Base-by-base conservation (phyloP, 176 grass and related monocot genomes). In the Musa troglodytarum region DNA sequence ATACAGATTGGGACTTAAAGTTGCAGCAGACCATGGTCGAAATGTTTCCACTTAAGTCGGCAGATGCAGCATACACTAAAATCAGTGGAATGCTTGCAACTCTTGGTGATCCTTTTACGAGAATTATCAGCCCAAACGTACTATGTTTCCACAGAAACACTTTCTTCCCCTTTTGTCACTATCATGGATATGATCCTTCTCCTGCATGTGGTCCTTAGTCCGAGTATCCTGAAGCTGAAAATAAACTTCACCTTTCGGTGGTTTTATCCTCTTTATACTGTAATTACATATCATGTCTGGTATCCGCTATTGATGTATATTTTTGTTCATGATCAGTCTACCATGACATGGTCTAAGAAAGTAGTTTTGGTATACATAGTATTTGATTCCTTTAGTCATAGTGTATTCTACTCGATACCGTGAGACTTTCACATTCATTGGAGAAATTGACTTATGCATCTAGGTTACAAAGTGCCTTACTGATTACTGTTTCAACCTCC, bases 41-140 rank as follows among this genome's bases (percentile, higher is more conserved):
- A 82, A 97, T 97, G 84, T 91, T 97, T 82, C 94, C 94, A 9
- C 82, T 97, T 24, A 97, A 93, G 54, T 89, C 94, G 14, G 90
- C 80, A 7, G 94, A 98, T 78, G 94, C 90, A 1, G 90, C 94
- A 68, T 93, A 97, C 63, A 75, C 78, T 77, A 97, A 97, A 67
- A 89, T 97, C 52, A 93, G 90, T 9, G 94, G 90, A 61, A 97
- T 91, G 94, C 75, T 97, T 54, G 78, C 94, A 69, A 87, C 90
- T 55, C 90, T 97, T 14, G 94, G 94, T 0, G 90, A 97, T 59
- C 94, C 94, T 20, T 98, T 93, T 84, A 98, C 94, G 6, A 85
- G 81, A 82, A 91, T 98, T 84, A 89, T 98, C 65, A 89, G 84
- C 75, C 90, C 94, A 22, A 85, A 78, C 83, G 89, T 96, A 75